Conservation (phyloP, 78 protist species). For the Polysphondylium violaceum region DNA sequence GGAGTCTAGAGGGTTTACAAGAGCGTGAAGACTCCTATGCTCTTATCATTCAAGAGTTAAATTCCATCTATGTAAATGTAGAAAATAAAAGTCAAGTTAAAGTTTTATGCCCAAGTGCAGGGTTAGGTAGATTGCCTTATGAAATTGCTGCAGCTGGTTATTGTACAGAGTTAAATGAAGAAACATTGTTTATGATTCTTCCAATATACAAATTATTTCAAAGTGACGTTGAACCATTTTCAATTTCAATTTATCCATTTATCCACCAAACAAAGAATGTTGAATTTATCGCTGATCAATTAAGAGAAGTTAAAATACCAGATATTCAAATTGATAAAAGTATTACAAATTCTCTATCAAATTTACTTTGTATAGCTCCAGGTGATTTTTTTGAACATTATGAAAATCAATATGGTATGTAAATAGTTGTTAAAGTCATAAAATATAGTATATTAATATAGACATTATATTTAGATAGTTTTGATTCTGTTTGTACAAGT, state of each 20-base stretch:
- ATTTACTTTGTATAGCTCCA: neutral
- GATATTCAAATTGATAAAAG: constrained; percentile 10
- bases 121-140: constrained; percentile 39
- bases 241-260: neutral
- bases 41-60: constrained; percentile 6
- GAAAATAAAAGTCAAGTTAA: neutral
- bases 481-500: constrained; percentile 33
- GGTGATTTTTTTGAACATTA: constrained; percentile 26
- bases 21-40: constrained; percentile 8
- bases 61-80: neutral
- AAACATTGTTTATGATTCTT: constrained; percentile 8
- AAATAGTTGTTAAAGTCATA: neutral
- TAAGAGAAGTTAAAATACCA: constrained; percentile 13
- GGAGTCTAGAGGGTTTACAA: constrained; percentile 8
- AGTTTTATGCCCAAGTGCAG: constrained; percentile 15
- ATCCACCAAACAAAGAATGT: constrained; percentile 14
- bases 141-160: constrained; percentile 22
- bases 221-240: constrained; percentile 4
- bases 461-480: neutral
- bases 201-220: constrained; percentile 2
- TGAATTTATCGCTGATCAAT: neutral
- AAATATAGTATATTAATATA: neutral
- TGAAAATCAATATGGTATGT: constrained; percentile 5
- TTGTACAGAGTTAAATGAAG: constrained; percentile 12
- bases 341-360: neutral